Percentiles rank a stretch among this genome's conserved stretches.
These are phyloP conservation scores for Aeschynomene evenia DNA, from an alignment of 306 rosid species.

Conservation along the genomic window DNA sequence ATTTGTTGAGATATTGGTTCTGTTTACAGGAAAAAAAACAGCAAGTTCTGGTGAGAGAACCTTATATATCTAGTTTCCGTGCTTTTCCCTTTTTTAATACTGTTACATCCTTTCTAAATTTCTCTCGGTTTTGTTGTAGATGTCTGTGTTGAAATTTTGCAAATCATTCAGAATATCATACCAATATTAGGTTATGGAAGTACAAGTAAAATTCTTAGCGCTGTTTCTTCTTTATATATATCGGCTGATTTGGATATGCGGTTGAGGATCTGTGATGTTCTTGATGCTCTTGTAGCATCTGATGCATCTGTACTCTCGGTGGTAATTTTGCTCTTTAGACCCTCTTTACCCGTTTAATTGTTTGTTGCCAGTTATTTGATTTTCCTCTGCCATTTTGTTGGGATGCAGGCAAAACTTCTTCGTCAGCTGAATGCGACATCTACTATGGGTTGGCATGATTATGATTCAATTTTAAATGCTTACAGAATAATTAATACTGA, in stretches of 20 bases:
- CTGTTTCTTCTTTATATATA: constrained; percentile 63
- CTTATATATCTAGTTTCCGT: constrained; percentile 14
- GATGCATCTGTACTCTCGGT: constrained; percentile 57
- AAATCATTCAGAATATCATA: constrained; percentile 56
- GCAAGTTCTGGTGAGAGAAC: constrained; percentile 57
- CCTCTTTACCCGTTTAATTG: constrained; percentile 21
- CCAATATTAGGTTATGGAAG: constrained; percentile 58
- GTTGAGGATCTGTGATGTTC: constrained; percentile 67
- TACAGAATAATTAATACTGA: constrained; percentile 54
- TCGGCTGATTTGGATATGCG: constrained; percentile 66
- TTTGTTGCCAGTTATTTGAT: constrained; percentile 15
- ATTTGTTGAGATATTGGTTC: constrained; percentile 68
- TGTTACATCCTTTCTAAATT: constrained; percentile 24
- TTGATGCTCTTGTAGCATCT: constrained; percentile 60
- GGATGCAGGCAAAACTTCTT: constrained; percentile 69
- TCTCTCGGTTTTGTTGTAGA: constrained; percentile 49
- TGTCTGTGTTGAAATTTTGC: constrained; percentile 54
- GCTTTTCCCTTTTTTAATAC: not conserved
- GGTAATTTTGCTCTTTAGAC: constrained; percentile 49
- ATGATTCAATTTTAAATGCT: constrained; percentile 59
- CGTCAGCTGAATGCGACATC: constrained; percentile 77
- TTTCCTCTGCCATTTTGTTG: constrained; percentile 19
- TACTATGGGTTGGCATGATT: constrained; percentile 70
- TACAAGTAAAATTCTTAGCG: constrained; percentile 57
- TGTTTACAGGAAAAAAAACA: constrained; percentile 52